Evolutionary conservation across 2,329 filamentous ascomycete species (phyloP).

Genomic region (Cytospora piceae): DNA sequence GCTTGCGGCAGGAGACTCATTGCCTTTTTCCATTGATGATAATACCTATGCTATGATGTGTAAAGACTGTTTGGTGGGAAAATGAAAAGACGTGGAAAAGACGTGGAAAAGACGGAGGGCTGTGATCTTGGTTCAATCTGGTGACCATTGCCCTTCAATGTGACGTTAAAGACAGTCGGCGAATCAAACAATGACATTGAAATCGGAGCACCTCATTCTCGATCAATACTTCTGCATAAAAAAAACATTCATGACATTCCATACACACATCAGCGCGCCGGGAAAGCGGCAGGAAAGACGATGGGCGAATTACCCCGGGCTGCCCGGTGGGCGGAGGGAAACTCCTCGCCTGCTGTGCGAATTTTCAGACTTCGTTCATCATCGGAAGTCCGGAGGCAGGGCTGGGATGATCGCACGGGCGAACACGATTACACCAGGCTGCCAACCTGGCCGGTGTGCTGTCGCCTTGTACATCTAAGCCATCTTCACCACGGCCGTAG

Average conservation of each 20-base stretch:
- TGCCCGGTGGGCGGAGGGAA: background rate
- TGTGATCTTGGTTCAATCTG: constrained; percentile 14
- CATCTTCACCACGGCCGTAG: constrained; percentile 37
- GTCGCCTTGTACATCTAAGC: constrained; percentile 26
- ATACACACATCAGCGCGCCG: background rate
- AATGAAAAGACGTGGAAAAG: constrained; percentile 1
- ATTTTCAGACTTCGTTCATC: background rate
- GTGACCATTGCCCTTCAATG: constrained; percentile 7
- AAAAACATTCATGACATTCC: constrained; percentile 8
- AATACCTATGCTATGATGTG: constrained; percentile 29
- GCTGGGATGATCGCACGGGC: background rate
- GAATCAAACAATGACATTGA: constrained; percentile 13
- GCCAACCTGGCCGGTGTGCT: background rate
- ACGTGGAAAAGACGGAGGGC: constrained; percentile 7
- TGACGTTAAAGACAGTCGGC: constrained; percentile 18
- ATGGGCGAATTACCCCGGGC: background rate
- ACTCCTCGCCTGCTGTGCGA: background rate
- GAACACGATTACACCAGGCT: background rate
- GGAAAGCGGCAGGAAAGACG: background rate
- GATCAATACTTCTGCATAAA: background rate
- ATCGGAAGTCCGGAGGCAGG: background rate
- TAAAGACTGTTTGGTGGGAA: constrained; percentile 24
- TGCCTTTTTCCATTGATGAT: constrained; percentile 26
- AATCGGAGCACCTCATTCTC: background rate
- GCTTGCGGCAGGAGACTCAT: constrained; percentile 23